phyloP scores from a whole-genome alignment of 176 grass and related monocot genomes.

The Canna indica region DNA sequence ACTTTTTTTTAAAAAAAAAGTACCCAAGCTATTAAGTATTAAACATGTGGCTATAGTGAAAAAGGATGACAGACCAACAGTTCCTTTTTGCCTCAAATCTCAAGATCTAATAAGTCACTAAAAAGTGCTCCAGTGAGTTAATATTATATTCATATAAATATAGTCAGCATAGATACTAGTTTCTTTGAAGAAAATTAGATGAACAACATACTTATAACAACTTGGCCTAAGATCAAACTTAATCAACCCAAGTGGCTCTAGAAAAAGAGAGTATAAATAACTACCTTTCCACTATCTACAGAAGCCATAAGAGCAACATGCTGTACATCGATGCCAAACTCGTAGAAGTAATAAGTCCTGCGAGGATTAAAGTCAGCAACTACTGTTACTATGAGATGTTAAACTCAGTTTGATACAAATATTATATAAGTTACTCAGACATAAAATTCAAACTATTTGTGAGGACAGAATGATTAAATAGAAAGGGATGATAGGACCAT shows the following conservation, averaged over 20 bases:
- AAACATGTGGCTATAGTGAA: neutral
- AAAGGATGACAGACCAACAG: neutral
- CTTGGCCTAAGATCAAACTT: neutral
- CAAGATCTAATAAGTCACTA: too few species aligned
- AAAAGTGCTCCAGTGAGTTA: neutral
- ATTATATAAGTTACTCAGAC: neutral
- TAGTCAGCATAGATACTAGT: neutral
- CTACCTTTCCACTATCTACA: constrained; percentile 82
- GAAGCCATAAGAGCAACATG: constrained; percentile 73
- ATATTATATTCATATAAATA: neutral
- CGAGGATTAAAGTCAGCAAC: constrained; percentile 1
- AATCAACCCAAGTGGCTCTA: too few species aligned
- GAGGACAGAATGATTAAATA: neutral
- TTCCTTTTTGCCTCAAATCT: neutral
- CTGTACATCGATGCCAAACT: constrained; percentile 62
- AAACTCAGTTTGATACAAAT: neutral
- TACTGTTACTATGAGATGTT: neutral
- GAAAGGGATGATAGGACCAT: neutral
- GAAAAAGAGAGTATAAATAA: constrained; percentile 12
- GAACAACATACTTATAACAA: neutral
- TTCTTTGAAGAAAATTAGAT: neutral
- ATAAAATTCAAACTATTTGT: neutral
- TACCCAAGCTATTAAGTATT: neutral
- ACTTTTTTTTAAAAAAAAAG: too few species aligned
- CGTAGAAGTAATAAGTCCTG: constrained; percentile 93